phyloP scores from a whole-genome alignment of 768 basidiomycete genomes.

The Suillus variegatus region DNA sequence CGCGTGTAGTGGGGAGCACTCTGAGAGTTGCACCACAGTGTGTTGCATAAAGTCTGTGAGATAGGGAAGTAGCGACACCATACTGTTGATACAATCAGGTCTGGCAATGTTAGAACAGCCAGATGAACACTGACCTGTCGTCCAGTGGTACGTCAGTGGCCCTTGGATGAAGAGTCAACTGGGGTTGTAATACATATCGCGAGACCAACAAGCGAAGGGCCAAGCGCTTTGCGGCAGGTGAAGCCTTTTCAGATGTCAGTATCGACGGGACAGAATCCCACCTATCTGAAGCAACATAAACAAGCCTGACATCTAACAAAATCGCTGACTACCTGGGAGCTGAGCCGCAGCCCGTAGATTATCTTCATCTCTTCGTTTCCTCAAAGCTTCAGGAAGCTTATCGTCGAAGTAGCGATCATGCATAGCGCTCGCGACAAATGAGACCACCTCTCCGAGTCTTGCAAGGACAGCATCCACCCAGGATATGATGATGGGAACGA shows the following conservation, averaged over 20 bases:
- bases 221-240: constrained; percentile 62
- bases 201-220: constrained; percentile 57
- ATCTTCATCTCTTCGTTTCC: constrained; percentile 49
- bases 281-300: constrained; percentile 40
- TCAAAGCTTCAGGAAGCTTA: constrained; percentile 31
- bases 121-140: not conserved
- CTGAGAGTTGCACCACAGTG: constrained; percentile 5
- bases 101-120: not conserved
- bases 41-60: constrained; percentile 6
- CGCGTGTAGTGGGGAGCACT: constrained; percentile 2
- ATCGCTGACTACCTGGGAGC: constrained; percentile 53
- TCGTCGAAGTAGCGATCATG: constrained; percentile 12
- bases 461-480: constrained; percentile 67
- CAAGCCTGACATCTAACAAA: not conserved
- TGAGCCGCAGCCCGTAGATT: constrained; percentile 61
- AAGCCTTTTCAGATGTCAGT: constrained; percentile 50
- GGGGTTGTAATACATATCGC: constrained; percentile 52
- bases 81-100: not conserved
- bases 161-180: constrained; percentile 27
- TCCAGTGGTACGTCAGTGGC: not conserved
- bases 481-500: constrained; percentile 46
- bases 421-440: constrained; percentile 32
- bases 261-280: constrained; percentile 51
- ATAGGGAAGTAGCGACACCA: constrained; percentile 2
- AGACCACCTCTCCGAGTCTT: constrained; percentile 44